These are phyloP conservation scores for Murraya koenigii DNA, from an alignment of 345 rosid species.

Conservation along the genomic window DNA sequence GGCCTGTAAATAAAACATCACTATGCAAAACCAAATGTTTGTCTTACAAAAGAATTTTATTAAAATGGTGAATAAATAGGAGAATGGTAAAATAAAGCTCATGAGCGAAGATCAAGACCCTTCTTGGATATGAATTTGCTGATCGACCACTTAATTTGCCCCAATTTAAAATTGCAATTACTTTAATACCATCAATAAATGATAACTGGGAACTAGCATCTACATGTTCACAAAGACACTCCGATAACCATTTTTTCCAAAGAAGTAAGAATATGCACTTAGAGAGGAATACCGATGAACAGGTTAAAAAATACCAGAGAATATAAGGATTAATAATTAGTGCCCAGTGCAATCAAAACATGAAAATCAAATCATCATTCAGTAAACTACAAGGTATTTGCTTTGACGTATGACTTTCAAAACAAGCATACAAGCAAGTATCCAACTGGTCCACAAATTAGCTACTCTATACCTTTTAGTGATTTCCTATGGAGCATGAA, in stretches of 20 bases:
- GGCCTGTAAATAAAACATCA: slow-evolving; percentile 42
- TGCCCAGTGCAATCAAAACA: background rate
- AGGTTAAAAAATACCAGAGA: background rate
- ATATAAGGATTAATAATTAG: background rate
- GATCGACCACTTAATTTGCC: background rate
- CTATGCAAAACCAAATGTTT: background rate
- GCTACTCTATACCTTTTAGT: background rate
- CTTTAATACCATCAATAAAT: background rate
- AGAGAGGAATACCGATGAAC: background rate
- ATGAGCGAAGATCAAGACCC: background rate
- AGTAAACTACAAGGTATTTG: background rate
- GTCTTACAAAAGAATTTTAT: background rate
- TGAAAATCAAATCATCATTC: background rate
- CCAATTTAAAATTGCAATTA: background rate
- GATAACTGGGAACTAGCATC: background rate
- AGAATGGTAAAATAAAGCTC: background rate
- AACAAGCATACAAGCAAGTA: background rate
- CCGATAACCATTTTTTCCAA: background rate
- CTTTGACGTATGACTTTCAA: background rate
- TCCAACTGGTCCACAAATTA: too few species aligned
- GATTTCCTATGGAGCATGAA: background rate
- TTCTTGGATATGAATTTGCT: background rate
- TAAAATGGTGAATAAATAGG: background rate
- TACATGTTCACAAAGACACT: background rate
- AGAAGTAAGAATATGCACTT: background rate